Conservation (phyloP, 495 filamentous ascomycete genomes). For the Baudoinia panamericana region DNA sequence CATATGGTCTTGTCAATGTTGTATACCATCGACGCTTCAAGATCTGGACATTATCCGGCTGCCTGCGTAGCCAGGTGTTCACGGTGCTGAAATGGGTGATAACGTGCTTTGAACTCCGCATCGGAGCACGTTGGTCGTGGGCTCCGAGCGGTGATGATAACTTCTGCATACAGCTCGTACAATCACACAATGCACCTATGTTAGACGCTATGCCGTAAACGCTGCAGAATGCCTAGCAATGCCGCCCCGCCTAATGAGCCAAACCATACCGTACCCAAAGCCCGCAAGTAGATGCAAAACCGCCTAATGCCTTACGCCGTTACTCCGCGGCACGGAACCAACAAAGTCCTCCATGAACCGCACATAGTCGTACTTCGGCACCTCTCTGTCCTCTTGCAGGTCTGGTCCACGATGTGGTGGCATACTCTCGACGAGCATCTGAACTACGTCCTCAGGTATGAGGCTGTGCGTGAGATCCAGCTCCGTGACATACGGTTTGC, state of each 20-base stretch:
- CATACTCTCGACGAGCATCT: constrained; percentile 77
- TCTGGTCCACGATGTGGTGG: constrained; percentile 69
- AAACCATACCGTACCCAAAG: not conserved
- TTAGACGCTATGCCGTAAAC: no score
- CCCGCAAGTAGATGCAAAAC: not conserved
- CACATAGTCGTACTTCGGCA: constrained; percentile 80
- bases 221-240: no score
- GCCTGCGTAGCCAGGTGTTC: no score
- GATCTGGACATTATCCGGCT: no score
- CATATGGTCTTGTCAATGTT: no score
- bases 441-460: constrained; percentile 89
- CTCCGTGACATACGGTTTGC: constrained; percentile 95
- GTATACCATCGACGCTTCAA: no score
- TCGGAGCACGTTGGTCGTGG: no score
- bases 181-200: no score
- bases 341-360: constrained; percentile 79
- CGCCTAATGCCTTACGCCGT: not conserved
- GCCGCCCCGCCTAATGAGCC: not conserved
- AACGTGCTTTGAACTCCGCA: no score
- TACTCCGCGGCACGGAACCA: constrained; percentile 1
- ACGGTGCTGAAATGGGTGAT: no score
- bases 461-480: constrained; percentile 88
- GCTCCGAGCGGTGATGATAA: no score
- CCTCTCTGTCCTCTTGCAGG: constrained; percentile 58
- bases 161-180: no score